Base-by-base conservation (phyloP, 805 yeast species). In the Ogataea zsoltii region DNA sequence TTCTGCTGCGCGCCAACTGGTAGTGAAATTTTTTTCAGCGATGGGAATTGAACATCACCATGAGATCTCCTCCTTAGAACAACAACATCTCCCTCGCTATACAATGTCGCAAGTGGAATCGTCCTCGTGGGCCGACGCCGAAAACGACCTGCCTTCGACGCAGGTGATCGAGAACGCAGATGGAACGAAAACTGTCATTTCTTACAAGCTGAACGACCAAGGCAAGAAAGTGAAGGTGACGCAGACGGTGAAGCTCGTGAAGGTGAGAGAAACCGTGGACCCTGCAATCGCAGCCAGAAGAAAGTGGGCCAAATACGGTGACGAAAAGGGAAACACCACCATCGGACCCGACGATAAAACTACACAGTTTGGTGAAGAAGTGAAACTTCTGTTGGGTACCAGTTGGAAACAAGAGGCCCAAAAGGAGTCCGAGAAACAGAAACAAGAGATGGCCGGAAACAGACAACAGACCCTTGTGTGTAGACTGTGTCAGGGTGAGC, bases 401-500 rank as follows among this genome's bases (percentile, higher is more conserved):
- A 71, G 83, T 47, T 85, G 91, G 90, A 85, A 83, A 64, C 86
- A 83, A 63, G 74, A 78, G 53, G 91, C 83, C 63, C 82, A 83
- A 70, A 83, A 82, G 63, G 85, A 80, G 64, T 85, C 83, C 65
- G 79, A 64, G 35, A 69, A 71, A 51, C 74, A 72, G 49, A 70
- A 71, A 58, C 76, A 76, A 58, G 72, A 70, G 34, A 45, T 62
- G 72, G 46, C 54, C 13, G 53, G 82, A 68, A 81, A 79, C 61
- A 83, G 77, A 62, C 86, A 82, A 65, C 77, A 62, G 35, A 71
- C 73, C 45, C 71, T 71, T 44, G 70, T 67, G 54, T 94, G 99
- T 80, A 88, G 97, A 79, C 72, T 78, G 44, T 94, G 99, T 85
- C 87, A 86, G 50, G 97, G 96, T 63, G 85, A 82, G 56, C 99